phyloP scores from a whole-genome alignment of 331 rosid genomes.

The Spiraea crenata region DNA sequence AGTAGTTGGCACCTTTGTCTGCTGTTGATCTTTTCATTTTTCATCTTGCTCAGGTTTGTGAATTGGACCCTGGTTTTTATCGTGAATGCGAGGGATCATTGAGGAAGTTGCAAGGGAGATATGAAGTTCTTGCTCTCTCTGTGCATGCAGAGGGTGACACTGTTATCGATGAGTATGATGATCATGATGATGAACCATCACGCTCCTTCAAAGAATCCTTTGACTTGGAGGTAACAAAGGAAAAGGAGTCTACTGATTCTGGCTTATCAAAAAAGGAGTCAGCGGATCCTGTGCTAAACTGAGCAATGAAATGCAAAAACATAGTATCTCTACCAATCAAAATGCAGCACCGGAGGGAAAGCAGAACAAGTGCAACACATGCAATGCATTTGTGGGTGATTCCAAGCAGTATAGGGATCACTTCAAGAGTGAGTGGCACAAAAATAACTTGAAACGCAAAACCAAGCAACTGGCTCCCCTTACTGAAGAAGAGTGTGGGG shows the following conservation, averaged over 20 bases:
- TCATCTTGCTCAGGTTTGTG: conserved; percentile 57
- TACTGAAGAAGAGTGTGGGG: conserved; percentile 69
- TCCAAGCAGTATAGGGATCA: conserved; percentile 73
- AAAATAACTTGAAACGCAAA: conserved; percentile 80
- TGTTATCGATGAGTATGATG: conserved; percentile 65
- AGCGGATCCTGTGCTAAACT: conserved; percentile 42
- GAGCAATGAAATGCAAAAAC: conserved; percentile 63
- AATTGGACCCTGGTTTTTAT: conserved; percentile 81
- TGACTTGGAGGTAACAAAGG: background rate
- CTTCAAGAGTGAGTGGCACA: conserved; percentile 94
- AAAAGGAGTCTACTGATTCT: background rate
- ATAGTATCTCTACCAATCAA: conserved; percentile 44
- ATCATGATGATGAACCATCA: conserved; percentile 47
- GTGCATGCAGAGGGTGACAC: conserved; percentile 74
- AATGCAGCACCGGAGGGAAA: conserved; percentile 47
- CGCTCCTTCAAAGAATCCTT: conserved; percentile 14
- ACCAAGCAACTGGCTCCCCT: conserved; percentile 79
- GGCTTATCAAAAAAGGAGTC: conserved; percentile 26
- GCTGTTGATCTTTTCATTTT: background rate
- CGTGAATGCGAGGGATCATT: conserved; percentile 70
- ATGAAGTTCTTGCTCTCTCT: conserved; percentile 83
- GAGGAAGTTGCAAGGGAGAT: conserved; percentile 64
- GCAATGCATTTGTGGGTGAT: conserved; percentile 55
- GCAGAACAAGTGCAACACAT: conserved; percentile 73
- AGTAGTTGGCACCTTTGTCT: background rate